Evolutionary conservation across 164 flowering plant species (phyloP), one percentile per base, ranked within the genome.

Genomic region (Nymphaea colorata): DNA sequence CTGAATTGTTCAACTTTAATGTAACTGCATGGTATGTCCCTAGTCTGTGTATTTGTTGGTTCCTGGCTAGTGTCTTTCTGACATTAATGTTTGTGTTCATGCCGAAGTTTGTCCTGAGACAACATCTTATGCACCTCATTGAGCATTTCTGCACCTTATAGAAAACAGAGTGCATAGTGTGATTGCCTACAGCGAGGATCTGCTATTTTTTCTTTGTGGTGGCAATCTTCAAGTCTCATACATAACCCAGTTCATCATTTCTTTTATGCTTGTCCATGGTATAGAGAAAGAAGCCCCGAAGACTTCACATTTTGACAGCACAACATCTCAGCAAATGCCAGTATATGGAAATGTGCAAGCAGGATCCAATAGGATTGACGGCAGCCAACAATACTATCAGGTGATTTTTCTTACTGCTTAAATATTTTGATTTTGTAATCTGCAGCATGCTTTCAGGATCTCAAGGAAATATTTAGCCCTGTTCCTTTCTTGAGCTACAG

Each of bases 311-410:
- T 76, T 61, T 61, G 92, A 77, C 6, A 79, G 73, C 68, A 42
- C 80, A 61, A 81, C 77, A 65, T 47, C 55, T 12, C 64, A 47
- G 55, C 55, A 47, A 47, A 47, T 41, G 6, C 80, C 77, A 65
- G 68, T 66, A 2, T 88, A 83, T 77, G 80, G 76, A 70, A 64
- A 78, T 18, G 77, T 77, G 68, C 79, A 71, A 62, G 36, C 84
- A 4, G 75, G 76, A 45, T 78, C 45, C 71, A 80, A 75, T 42
- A 67, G 36, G 55, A 75, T 61, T 66, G 77, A 75, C 42, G 64
- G 83, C 42, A 44, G 85, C 66, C 83, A 74, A 42, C 76, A 65
- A 62, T 84, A 87, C 76, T 86, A 93, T 76, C 85, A 70, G 92
- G 98, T 92, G 59, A 42, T 18, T 7, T n/a, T 47, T 47, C 7